Base-by-base conservation (phyloP, 2,329 filamentous ascomycete species). In the Fusarium camptoceras region DNA sequence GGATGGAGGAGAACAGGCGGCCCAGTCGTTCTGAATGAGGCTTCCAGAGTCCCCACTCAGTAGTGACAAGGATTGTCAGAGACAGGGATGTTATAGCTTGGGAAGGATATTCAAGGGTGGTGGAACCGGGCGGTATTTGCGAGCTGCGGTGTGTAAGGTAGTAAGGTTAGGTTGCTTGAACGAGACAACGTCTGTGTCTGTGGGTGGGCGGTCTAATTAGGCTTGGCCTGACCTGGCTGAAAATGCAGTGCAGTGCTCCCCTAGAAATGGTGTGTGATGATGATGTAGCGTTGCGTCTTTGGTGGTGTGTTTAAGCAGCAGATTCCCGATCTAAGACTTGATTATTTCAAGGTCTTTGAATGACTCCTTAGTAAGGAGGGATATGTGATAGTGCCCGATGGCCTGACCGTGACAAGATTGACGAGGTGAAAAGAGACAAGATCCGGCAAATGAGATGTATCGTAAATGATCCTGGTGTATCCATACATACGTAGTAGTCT, bases 11-110 rank as follows among this genome's bases (percentile, higher is more conserved):
- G 61, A 71, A 66, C 57, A 67, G 70, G 56, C 65, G 64, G 57
- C 72, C 66, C 73, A 76, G 72, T 76, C 66, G 73, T 70, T 75
- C 55, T 66, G 61, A 64, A 73, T 70, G 73, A 76, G 74, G 74
- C 74, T 75, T 73, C 73, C 59, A 71, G 69, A 37, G 15, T 69
- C 68, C 66, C 66, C 73, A 74, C 71, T 51, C 46, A 37, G 48
- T 30, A 37, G 18, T 8, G 41, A 60, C 68, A 69, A 64, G 64
- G 64, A 51, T 68, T 37, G 18, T n/a, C n/a, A 37, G 34, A 18
- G 18, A 37, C 68, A 69, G 64, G 64, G 64, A 51, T 68, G 2
- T 6, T 46, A 43, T 59, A 72, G 58, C 39, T 34, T 47, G 47
- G 43, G 56, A 64, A 64, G 59, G 72, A 56, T 63, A 48, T 49